phyloP scores from a whole-genome alignment of 2,329 filamentous ascomycete genomes.

The Cordyceps tenuipes region DNA sequence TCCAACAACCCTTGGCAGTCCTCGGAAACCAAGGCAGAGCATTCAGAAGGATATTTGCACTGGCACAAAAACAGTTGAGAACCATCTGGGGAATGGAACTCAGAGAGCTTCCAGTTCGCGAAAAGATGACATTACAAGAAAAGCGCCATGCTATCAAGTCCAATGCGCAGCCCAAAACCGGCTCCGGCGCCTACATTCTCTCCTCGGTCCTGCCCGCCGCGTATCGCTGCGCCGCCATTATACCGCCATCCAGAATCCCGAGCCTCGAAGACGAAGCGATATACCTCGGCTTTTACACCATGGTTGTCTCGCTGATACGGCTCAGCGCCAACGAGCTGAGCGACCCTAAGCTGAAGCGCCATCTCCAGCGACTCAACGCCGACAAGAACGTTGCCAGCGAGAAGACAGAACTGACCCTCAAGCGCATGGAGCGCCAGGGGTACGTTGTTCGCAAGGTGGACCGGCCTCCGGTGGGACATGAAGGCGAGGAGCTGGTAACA shows the following conservation, averaged over 20 bases:
- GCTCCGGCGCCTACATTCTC: constrained; percentile 68
- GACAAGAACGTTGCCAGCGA: constrained; percentile 66
- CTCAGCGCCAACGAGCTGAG: constrained; percentile 65
- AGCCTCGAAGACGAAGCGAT: constrained; percentile 62
- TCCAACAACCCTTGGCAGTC: constrained; percentile 37
- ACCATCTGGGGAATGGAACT: constrained; percentile 87
- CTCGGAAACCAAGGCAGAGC: constrained; percentile 60
- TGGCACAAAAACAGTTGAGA: constrained; percentile 64
- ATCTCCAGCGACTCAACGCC: constrained; percentile 66
- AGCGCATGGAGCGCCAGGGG: constrained; percentile 68
- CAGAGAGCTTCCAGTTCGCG: constrained; percentile 69
- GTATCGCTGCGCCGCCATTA: constrained; percentile 59
- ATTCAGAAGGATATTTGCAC: constrained; percentile 70
- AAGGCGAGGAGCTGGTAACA: constrained; percentile 67
- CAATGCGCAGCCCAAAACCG: constrained; percentile 43
- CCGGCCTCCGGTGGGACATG: constrained; percentile 38
- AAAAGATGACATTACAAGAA: constrained; percentile 74
- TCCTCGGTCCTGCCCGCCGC: constrained; percentile 60
- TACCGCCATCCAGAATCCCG: constrained; percentile 59
- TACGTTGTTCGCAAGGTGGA: constrained; percentile 75
- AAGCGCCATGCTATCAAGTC: constrained; percentile 58
- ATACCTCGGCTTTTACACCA: constrained; percentile 73
- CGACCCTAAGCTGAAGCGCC: constrained; percentile 70
- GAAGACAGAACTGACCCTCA: constrained; percentile 66
- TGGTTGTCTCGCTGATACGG: constrained; percentile 68